These are phyloP conservation scores for Oryza glaberrima DNA, from an alignment of 176 grass and related monocot species.

Conservation along the genomic window DNA sequence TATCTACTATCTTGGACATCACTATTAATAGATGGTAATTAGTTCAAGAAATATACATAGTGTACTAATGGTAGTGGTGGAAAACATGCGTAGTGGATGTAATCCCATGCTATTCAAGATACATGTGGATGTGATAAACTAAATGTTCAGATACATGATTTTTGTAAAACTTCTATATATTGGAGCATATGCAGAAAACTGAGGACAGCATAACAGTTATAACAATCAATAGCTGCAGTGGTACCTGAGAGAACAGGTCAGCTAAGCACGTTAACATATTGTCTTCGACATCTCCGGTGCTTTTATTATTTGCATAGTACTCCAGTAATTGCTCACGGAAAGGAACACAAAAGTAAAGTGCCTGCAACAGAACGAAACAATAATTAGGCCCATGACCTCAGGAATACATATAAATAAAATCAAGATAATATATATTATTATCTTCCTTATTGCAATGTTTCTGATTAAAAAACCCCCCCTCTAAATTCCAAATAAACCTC, in stretches of 20 bases:
- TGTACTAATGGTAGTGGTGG: not conserved
- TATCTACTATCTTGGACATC: not conserved
- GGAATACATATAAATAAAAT: not conserved
- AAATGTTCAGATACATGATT: not conserved
- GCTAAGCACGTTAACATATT: slow-evolving; percentile 91
- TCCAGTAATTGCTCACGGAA: slow-evolving; percentile 95
- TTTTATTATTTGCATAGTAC: slow-evolving; percentile 85
- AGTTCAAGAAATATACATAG: slow-evolving; percentile 1
- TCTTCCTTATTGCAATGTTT: not conserved
- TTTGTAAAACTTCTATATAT: slow-evolving; percentile 12
- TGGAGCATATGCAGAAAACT: not conserved
- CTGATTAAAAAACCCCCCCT: not conserved
- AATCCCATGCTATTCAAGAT: not conserved
- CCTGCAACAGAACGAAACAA: slow-evolving; percentile 41
- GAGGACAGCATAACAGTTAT: not conserved
- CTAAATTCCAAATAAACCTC: not conserved
- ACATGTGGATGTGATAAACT: not conserved
- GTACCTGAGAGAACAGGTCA: slow-evolving; percentile 95
- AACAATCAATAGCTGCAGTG: slow-evolving; percentile 28
- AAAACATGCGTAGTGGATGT: not conserved
- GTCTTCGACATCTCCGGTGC: slow-evolving; percentile 66
- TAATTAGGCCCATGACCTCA: not conserved
- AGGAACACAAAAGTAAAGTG: slow-evolving; percentile 82
- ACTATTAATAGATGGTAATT: not conserved
- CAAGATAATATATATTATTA: not conserved